phyloP scores from a whole-genome alignment of 495 filamentous ascomycete species.

The Aspergillus cavernicola region DNA sequence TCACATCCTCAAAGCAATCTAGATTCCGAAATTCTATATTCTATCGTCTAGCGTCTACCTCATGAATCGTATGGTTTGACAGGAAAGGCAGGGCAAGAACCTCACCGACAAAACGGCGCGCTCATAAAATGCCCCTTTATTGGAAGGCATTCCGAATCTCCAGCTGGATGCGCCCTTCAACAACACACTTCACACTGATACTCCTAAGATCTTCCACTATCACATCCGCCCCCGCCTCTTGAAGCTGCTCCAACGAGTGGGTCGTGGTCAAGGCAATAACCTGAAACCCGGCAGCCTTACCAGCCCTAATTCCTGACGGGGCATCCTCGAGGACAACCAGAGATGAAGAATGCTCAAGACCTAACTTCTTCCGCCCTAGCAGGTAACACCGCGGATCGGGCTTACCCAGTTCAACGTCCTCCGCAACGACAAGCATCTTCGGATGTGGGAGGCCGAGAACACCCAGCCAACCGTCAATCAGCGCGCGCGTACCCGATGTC shows the following conservation, averaged over 20 bases:
- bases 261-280: slow-evolving; percentile 87
- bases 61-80: slow-evolving; percentile 1
- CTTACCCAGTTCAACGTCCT: slow-evolving; percentile 83
- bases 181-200: slow-evolving; percentile 54
- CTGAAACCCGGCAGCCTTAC: slow-evolving; percentile 84
- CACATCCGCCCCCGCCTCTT: slow-evolving; percentile 78
- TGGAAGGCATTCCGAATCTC: slow-evolving; percentile 46
- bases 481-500: slow-evolving; percentile 77
- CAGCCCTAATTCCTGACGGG: slow-evolving; percentile 84
- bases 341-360: slow-evolving; percentile 46
- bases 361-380: slow-evolving; percentile 63
- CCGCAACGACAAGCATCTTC: slow-evolving; percentile 72
- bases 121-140: slow-evolving; percentile 16
- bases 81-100: slow-evolving; percentile 1
- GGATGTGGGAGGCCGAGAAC: slow-evolving; percentile 73
- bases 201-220: slow-evolving; percentile 76
- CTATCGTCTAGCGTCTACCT: slow-evolving; percentile 2
- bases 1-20: neutral
- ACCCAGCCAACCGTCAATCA: slow-evolving; percentile 82
- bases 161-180: slow-evolving; percentile 53
- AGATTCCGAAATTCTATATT: slow-evolving; percentile 2
- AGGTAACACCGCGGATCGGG: slow-evolving; percentile 79
- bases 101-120: neutral
- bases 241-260: slow-evolving; percentile 68
- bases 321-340: slow-evolving; percentile 89